Evolutionary conservation across 1,139 yeast genomes (phyloP).

Genomic region (Diutina siamensis): DNA sequence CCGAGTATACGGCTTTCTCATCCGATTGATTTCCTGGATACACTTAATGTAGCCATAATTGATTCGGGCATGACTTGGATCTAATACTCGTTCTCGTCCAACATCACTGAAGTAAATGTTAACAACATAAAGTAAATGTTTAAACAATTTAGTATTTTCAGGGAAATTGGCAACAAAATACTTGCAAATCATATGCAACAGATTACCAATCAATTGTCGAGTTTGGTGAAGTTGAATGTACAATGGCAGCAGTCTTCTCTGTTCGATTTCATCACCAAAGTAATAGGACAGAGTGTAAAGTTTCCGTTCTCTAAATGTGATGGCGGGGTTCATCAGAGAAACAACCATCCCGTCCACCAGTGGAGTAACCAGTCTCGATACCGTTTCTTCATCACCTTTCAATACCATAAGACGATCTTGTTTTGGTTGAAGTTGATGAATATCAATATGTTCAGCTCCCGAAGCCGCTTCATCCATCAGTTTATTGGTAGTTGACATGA

Average conservation of each 20-base stretch:
- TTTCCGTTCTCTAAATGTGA: constrained; percentile 49
- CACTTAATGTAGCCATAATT: constrained; percentile 24
- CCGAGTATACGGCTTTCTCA: constrained; percentile 69
- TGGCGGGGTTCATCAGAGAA: constrained; percentile 31
- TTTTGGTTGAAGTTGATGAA: neutral
- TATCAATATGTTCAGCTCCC: neutral
- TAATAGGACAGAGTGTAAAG: constrained; percentile 47
- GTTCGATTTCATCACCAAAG: constrained; percentile 40
- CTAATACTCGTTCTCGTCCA: constrained; percentile 62
- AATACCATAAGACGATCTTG: neutral
- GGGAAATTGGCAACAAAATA: constrained; percentile 40
- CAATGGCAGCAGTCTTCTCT: constrained; percentile 36
- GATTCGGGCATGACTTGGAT: constrained; percentile 35
- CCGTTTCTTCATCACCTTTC: neutral
- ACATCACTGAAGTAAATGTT: constrained; percentile 80
- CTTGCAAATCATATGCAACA: constrained; percentile 48
- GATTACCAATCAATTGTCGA: constrained; percentile 52
- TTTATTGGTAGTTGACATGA: neutral
- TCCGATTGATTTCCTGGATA: constrained; percentile 30
- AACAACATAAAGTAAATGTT: constrained; percentile 52
- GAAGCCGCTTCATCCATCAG: neutral
- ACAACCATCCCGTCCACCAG: constrained; percentile 32
- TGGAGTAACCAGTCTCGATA: constrained; percentile 21
- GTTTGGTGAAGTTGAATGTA: constrained; percentile 53
- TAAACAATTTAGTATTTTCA: constrained; percentile 61